A percentile compares a stretch with the other conserved stretches of the same genome.
Evolutionary conservation across 139 green algal genomes (phyloP).

Genomic region (Dunaliella sp.): DNA sequence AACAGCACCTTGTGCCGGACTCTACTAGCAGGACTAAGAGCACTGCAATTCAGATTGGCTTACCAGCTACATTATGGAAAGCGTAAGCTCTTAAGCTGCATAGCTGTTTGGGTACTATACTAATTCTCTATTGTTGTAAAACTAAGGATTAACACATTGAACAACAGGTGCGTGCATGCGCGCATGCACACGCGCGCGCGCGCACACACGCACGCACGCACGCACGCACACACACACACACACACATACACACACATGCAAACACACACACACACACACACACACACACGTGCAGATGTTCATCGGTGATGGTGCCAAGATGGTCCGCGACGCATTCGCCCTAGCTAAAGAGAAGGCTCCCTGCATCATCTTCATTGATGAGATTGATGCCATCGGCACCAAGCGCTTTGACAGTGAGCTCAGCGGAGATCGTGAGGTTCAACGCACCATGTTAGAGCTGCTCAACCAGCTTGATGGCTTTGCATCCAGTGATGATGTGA

Average conservation of each 20-base stretch:
- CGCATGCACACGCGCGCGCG: no score
- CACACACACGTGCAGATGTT: conserved; percentile 87
- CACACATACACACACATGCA: neutral
- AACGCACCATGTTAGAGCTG: conserved; percentile 98
- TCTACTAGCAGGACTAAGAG: no score
- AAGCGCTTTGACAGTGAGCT: conserved; percentile 96
- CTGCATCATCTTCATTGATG: conserved; percentile 99
- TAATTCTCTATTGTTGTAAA: no score
- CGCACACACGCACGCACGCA: no score
- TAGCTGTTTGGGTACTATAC: no score
- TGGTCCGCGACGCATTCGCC: conserved; percentile 96
- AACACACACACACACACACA: neutral
- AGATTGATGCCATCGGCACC: conserved; percentile 83
- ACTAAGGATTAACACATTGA: no score
- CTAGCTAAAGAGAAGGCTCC: conserved; percentile 98
- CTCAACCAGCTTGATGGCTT: conserved; percentile 98
- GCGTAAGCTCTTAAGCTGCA: no score
- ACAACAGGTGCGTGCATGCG: no score
- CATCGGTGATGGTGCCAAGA: conserved; percentile 98
- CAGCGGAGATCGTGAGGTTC: conserved; percentile 91
- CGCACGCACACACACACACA: neutral
- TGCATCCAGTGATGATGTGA: conserved; percentile 81
- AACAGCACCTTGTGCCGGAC: no score
- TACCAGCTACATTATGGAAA: no score
- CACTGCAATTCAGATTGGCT: no score